These are phyloP conservation scores for Penicillium expansum DNA, from an alignment of 2,329 filamentous ascomycete species.

Conservation along the genomic window DNA sequence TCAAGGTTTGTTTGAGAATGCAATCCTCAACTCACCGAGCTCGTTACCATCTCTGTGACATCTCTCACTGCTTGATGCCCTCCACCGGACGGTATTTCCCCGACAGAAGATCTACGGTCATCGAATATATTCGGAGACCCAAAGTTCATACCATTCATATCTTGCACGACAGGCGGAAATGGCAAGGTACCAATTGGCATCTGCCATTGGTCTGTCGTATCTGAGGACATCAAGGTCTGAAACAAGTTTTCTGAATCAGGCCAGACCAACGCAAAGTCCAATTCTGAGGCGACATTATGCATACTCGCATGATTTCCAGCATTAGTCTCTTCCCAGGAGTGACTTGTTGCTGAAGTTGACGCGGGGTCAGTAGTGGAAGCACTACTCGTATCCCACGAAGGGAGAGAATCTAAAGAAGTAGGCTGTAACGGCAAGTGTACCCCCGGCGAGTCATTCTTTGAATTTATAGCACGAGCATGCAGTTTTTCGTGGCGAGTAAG, in stretches of 20 bases:
- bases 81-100: slow-evolving; percentile 41
- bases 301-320: slow-evolving; percentile 16
- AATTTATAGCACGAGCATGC: slow-evolving; percentile 32
- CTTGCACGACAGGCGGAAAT: slow-evolving; percentile 35
- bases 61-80: slow-evolving; percentile 47
- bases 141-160: slow-evolving; percentile 31
- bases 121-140: slow-evolving; percentile 39
- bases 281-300: slow-evolving; percentile 29
- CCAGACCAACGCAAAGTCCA: slow-evolving; percentile 46
- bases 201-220: slow-evolving; percentile 43
- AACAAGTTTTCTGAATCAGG: slow-evolving; percentile 47
- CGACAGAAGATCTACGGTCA: slow-evolving; percentile 38
- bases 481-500: slow-evolving; percentile 47
- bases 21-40: slow-evolving; percentile 34
- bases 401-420: slow-evolving; percentile 20
- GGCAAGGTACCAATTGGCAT: slow-evolving; percentile 44
- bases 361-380: slow-evolving; percentile 17
- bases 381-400: slow-evolving; percentile 28
- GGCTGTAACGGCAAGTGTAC: slow-evolving; percentile 14
- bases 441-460: slow-evolving; percentile 19
- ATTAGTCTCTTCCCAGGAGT: slow-evolving; percentile 27
- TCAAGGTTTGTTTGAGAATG: not conserved
- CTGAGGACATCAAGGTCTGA: slow-evolving; percentile 45
- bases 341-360: slow-evolving; percentile 21
- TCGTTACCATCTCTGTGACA: slow-evolving; percentile 46